These are phyloP conservation scores for Aureobasidium lini DNA, from an alignment of 2,329 filamentous ascomycete genomes.

Conservation along the genomic window DNA sequence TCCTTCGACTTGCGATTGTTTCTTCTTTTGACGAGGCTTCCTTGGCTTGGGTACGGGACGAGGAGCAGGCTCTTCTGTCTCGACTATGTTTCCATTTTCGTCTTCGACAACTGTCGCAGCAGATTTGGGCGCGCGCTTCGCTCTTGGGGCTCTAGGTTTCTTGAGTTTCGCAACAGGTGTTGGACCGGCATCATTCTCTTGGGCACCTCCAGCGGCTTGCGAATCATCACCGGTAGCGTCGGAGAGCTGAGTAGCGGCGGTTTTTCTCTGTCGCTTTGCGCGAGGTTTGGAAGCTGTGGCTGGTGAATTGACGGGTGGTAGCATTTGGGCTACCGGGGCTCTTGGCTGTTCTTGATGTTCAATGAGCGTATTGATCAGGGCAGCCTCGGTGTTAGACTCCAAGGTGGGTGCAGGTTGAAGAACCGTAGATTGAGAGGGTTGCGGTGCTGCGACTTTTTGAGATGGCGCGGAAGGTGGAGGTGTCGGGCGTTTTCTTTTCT, in stretches of 20 bases:
- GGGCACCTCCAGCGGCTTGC: not conserved
- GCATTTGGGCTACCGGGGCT: slow-evolving; percentile 11
- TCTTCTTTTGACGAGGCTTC: slow-evolving; percentile 13
- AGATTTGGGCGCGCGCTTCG: slow-evolving; percentile 6
- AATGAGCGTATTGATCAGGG: slow-evolving; percentile 9
- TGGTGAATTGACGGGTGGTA: not conserved
- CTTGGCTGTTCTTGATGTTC: not conserved
- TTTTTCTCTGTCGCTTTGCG: slow-evolving; percentile 12
- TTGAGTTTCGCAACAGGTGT: slow-evolving; percentile 2
- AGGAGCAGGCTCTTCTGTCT: not conserved
- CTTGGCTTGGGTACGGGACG: not conserved
- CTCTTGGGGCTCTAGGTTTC: slow-evolving; percentile 2
- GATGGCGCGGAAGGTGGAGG: not conserved
- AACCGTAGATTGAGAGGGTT: not conserved
- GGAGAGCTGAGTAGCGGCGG: not conserved
- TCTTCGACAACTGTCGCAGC: slow-evolving; percentile 7
- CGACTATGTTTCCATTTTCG: slow-evolving; percentile 1
- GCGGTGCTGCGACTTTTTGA: not conserved
- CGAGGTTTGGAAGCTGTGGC: slow-evolving; percentile 1
- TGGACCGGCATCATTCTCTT: not conserved
- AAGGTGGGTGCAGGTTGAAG: not conserved
- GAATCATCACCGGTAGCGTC: not conserved
- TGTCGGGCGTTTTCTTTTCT: slow-evolving; percentile 7
- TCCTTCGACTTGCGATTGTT: slow-evolving; percentile 11
- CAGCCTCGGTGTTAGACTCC: not conserved